Evolutionary conservation across 345 rosid genomes (phyloP).

Genomic region (Sisymbrium irio): DNA sequence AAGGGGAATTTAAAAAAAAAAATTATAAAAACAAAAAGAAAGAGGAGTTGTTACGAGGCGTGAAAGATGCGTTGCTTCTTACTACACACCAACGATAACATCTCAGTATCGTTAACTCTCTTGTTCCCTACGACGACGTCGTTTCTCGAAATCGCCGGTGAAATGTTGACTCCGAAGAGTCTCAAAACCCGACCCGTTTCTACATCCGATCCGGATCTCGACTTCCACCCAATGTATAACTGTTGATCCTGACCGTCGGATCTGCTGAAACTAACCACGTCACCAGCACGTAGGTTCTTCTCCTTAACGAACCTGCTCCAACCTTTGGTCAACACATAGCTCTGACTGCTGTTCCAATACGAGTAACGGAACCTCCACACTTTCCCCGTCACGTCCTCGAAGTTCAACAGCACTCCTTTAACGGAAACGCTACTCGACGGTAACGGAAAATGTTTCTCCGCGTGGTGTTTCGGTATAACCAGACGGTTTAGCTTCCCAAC

Average conservation of each 20-base stretch:
- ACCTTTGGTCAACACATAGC: slow-evolving; percentile 92
- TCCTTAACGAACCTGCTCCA: slow-evolving; percentile 98
- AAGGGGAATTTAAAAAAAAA: neutral
- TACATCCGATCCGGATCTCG: slow-evolving; percentile 33
- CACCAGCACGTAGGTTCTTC: slow-evolving; percentile 84
- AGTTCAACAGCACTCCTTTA: slow-evolving; percentile 69
- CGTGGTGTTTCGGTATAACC: slow-evolving; percentile 96
- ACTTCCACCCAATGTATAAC: slow-evolving; percentile 65
- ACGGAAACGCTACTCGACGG: slow-evolving; percentile 45
- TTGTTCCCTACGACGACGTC: slow-evolving; percentile 44
- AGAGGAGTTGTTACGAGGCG: slow-evolving; percentile 59
- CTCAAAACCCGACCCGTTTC: slow-evolving; percentile 57
- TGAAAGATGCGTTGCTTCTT: slow-evolving; percentile 77
- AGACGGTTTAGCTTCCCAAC: slow-evolving; percentile 95
- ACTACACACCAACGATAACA: slow-evolving; percentile 50
- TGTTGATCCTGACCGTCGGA: slow-evolving; percentile 76
- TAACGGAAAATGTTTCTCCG: slow-evolving; percentile 77
- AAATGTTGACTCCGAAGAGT: slow-evolving; percentile 85
- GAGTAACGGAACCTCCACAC: slow-evolving; percentile 98
- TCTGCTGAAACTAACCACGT: slow-evolving; percentile 72
- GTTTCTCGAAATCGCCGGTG: slow-evolving; percentile 26
- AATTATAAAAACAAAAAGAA: neutral
- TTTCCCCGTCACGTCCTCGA: slow-evolving; percentile 73
- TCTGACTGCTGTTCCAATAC: slow-evolving; percentile 97
- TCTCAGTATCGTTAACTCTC: slow-evolving; percentile 57